Base-by-base conservation (phyloP, 331 rosid genomes). In the Ulmus americana region DNA sequence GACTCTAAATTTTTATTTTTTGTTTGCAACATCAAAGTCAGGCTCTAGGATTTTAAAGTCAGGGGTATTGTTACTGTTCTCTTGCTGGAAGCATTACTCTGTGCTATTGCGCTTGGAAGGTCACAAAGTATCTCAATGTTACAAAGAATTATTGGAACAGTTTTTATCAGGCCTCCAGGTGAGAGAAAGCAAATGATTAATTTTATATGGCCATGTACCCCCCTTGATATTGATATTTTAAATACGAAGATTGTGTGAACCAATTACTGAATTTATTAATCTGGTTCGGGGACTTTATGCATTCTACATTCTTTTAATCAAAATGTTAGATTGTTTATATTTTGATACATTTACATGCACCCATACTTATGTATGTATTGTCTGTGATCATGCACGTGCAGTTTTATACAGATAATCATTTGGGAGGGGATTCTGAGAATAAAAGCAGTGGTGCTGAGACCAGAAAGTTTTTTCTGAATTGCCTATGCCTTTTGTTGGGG, bases 61-160 rank as follows among this genome's bases (percentile, higher is more conserved):
- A 59, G 94, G 90, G 73, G 81, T 79, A 49, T 64, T 84, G 82
- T 80, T 91, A 46, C 87, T 91, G 55, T 80, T 80, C 79, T 91
- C 97, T 76, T 91, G 97, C 84, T 91, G 97, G 97, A 91, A 90
- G 85, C 97, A 91, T 77, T 91, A 88, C 75, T 74, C 84, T 73
- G 46, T 70, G 77, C 84, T 91, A 53, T 77, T 91, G 59, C 77
- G 73, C 75, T 78, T 91, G 85, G 95, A 91, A 81, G 95, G 86
- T 74, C 83, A 48, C 43, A 87, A 70, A 45, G 81, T 83, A 67
- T 70, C 84, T 48, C 83, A 73, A 67, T 79, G 49, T 41, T 82
- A 86, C 83, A 77, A 78, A 76, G 87, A 91, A 61, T 74, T 87
- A 74, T 71, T 88, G 76, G 90, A 88, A 66, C 97, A 91, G 71